These are phyloP conservation scores for Acanthamoeba quina DNA, from an alignment of 208 protist genomes.

Conservation along the genomic window DNA sequence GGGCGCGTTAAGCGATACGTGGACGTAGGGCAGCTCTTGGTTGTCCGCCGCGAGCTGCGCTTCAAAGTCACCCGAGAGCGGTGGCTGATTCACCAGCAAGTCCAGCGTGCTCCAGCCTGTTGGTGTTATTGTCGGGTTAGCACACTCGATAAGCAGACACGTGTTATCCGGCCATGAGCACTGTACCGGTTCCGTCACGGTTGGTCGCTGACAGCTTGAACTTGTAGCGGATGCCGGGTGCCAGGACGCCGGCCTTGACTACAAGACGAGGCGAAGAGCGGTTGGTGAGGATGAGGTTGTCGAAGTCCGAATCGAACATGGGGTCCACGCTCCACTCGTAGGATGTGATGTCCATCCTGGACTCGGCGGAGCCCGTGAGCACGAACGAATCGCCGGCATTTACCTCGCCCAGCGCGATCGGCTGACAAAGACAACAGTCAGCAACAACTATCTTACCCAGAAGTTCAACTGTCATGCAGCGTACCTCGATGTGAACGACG, in stretches of 20 bases:
- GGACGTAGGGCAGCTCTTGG: constrained; percentile 10
- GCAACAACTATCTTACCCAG: background rate
- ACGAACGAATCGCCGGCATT: constrained; percentile 42
- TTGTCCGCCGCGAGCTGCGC: background rate
- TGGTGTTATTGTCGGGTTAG: background rate
- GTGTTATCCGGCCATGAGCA: background rate
- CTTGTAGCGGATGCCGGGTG: constrained; percentile 66
- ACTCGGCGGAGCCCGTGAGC: constrained; percentile 11
- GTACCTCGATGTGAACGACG: constrained; percentile 41
- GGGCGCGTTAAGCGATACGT: background rate
- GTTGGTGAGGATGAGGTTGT: constrained; percentile 20
- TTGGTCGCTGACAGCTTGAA: constrained; percentile 65
- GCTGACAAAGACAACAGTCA: background rate
- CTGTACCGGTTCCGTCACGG: constrained; percentile 57
- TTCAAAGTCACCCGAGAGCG: constrained; percentile 62
- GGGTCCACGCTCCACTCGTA: constrained; percentile 71
- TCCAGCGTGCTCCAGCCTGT: constrained; percentile 61
- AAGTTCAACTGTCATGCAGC: background rate
- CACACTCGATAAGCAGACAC: background rate
- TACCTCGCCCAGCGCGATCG: constrained; percentile 35
- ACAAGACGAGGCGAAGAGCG: constrained; percentile 2
- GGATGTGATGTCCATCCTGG: constrained; percentile 3
- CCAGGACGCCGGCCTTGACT: background rate
- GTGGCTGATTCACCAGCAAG: constrained; percentile 69
- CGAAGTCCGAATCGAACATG: background rate